Base-by-base conservation (phyloP, 257 asterid species). In the Osmanthus fragrans region DNA sequence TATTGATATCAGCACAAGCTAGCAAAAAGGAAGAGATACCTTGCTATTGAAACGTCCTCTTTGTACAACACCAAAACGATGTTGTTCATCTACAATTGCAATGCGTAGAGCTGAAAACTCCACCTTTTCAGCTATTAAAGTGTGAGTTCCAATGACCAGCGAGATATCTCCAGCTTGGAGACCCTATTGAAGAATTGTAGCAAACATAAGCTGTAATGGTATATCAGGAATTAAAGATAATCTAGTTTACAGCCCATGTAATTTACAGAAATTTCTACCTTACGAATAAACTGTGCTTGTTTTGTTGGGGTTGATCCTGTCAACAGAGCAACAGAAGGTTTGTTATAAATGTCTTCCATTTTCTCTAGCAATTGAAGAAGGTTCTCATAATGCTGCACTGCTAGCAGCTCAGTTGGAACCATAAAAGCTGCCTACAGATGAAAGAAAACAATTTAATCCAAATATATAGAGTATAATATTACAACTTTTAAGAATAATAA, bases 371-470 rank as follows among this genome's bases (percentile, higher is more conserved):
- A 86, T 19, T 79, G 85, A 70, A 85, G 86, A 87, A 92, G 90
- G 76, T 90, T 86, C 71, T 95, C 98, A 74, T 95, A 91, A 82
- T 92, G 99, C 87, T 95, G 99, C 80, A 86, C 78, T 75, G 98
- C 99, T 78, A 92, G 96, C 84, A 95, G 92, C 86, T 95, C 99
- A 4, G 98, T 95, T 73, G 99, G 99, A 80, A 93, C 99, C 99
- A 95, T 95, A 82, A 95, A 89, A 82, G 99, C 99, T 78, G 99
- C 99, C 99, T 95, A 86, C 54, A 82, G 77, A 73, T 81, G 73
- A 70, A 63, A 67, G 29, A 66, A 63, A 73, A 65, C 27, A 80
- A 75, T 81, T n/a, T 49, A 45, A 73, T 80, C 56, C 64, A 15
- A 69, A 73, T 1, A 76, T 19, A 64, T 23, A 71, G 60, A 79